These are phyloP conservation scores for Leptodermis oblonga DNA, from an alignment of 257 asterid genomes.

Conservation along the genomic window DNA sequence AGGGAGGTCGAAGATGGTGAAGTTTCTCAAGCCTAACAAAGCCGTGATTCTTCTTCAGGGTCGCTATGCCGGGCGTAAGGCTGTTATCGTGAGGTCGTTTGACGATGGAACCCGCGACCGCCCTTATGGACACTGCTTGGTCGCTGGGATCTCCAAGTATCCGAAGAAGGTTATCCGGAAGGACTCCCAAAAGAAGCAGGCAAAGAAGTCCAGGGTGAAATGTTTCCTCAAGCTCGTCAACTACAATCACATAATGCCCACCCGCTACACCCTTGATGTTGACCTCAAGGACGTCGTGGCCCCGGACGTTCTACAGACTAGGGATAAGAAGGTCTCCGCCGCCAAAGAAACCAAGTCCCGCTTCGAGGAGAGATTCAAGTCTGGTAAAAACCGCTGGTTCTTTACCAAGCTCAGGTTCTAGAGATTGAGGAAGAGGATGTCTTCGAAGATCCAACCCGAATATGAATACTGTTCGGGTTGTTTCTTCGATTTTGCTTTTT, in stretches of 20 bases:
- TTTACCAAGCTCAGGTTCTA: slow-evolving; percentile 42
- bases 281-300: slow-evolving; percentile 31
- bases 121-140: slow-evolving; percentile 38
- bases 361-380: slow-evolving; percentile 39
- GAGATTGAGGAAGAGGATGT: background rate
- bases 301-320: slow-evolving; percentile 25
- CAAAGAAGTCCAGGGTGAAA: slow-evolving; percentile 40
- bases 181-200: slow-evolving; percentile 42
- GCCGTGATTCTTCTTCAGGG: slow-evolving; percentile 36
- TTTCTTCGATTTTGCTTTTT: background rate
- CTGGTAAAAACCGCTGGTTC: slow-evolving; percentile 45
- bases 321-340: slow-evolving; percentile 34
- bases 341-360: slow-evolving; percentile 28
- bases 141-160: slow-evolving; percentile 32
- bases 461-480: background rate
- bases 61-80: slow-evolving; percentile 36
- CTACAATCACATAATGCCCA: slow-evolving; percentile 42
- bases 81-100: slow-evolving; percentile 30
- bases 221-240: slow-evolving; percentile 35
- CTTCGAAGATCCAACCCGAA: background rate
- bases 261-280: slow-evolving; percentile 40
- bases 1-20: slow-evolving; percentile 23
- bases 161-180: slow-evolving; percentile 36
- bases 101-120: slow-evolving; percentile 45
- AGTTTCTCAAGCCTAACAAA: slow-evolving; percentile 32